Evolutionary conservation across 306 rosid genomes (phyloP), one percentile per base, ranked within the genome.

Genomic region (apple (Malus domestica)): DNA sequence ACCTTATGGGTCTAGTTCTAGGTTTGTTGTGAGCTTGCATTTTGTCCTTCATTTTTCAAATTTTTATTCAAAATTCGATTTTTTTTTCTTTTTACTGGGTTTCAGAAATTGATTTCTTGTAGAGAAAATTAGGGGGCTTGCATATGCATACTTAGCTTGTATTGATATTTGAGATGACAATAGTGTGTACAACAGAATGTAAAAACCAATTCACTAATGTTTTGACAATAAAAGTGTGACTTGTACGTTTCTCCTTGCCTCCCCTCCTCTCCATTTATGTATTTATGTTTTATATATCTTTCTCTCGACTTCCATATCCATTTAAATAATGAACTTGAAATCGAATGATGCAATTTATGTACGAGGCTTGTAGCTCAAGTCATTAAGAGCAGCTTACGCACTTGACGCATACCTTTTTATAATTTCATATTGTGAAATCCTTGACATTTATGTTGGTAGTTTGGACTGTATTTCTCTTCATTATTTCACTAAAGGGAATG

Each of bases 161-260:
- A 81, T 79, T 82, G 83, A 80, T 82, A 80, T 77, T 64, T 77
- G 84, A 87, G 83, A 84, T 86, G 77, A 3, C 12, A 60, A 23
- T 71, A 82, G 83, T 81, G 80, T 93, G 96, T 94, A 94, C 91
- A 94, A 94, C 83, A 75, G 88, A 80, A 83, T 88, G 92, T 86
- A 84, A 84, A 86, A 82, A 70, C 78, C 88, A 78, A 82, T 79
- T 79, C 63, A 78, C 79, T 73, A 60, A 30, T 84, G 71, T 35
- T 79, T 82, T 79, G 73, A 78, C 75, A 82, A 84, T 84, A 74
- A 80, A 87, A 40, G 89, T 83, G 80, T 80, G 82, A 76, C 77
- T 78, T 68, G 78, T 80, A 33, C 40, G 20, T 12, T 4, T 49
- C 8, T 5, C 55, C 5, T 49, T 49, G 8, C 55, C 55, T 14